phyloP scores from a whole-genome alignment of 2,329 filamentous ascomycete genomes.

The Hirsutella minnesotensis region DNA sequence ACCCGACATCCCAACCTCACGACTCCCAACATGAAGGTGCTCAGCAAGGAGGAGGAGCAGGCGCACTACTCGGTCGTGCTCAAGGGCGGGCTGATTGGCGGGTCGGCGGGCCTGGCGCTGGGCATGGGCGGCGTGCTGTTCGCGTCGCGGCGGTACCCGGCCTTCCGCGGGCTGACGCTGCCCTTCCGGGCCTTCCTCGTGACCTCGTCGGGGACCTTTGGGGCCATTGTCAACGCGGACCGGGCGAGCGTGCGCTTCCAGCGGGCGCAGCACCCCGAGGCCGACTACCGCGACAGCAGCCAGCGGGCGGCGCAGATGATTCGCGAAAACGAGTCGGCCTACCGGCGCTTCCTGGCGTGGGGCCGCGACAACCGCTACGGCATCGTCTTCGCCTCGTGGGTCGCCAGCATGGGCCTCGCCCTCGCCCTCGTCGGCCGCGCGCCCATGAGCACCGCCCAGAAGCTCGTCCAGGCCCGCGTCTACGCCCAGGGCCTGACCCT shows the following conservation, averaged over 20 bases:
- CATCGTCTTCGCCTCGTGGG: constrained; percentile 74
- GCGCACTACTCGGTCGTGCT: constrained; percentile 76
- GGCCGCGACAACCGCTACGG: constrained; percentile 72
- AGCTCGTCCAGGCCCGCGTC: constrained; percentile 87
- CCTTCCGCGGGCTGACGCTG: constrained; percentile 70
- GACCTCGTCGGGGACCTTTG: constrained; percentile 70
- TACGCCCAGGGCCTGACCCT: constrained; percentile 87
- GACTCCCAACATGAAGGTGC: constrained; percentile 97
- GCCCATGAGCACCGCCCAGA: constrained; percentile 63
- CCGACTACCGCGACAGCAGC: constrained; percentile 52
- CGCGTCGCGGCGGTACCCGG: constrained; percentile 60
- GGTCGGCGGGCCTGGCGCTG: constrained; percentile 50
- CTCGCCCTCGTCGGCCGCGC: constrained; percentile 68
- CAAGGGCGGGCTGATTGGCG: constrained; percentile 67
- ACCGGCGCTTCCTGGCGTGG: constrained; percentile 57
- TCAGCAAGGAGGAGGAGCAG: constrained; percentile 85
- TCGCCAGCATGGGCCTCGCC: constrained; percentile 65
- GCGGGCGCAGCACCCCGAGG: constrained; percentile 53
- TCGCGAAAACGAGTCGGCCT: constrained; percentile 41
- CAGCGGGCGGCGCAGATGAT: constrained; percentile 42
- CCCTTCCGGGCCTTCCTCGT: constrained; percentile 88
- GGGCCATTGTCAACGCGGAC: constrained; percentile 81
- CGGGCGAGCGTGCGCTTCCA: constrained; percentile 56
- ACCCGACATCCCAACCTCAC: too few species aligned
- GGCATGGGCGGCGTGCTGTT: constrained; percentile 57